A percentile compares a stretch with the other conserved stretches of the same genome.
These are phyloP conservation scores for Cladosporium sp. DNA, from an alignment of 2,329 filamentous ascomycete genomes.

Conservation along the genomic window DNA sequence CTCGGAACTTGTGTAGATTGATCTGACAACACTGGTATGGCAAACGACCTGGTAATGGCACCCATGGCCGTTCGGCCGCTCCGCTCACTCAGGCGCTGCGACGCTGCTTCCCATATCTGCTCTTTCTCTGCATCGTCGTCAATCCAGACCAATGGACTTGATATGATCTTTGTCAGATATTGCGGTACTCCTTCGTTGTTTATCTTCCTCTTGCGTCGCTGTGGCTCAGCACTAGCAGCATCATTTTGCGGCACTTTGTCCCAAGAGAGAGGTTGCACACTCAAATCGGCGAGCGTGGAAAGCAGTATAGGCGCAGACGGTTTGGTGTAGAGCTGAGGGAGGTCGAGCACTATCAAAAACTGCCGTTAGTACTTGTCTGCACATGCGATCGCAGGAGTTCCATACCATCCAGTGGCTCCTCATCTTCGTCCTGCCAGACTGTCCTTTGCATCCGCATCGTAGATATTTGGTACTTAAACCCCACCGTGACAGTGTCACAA, in stretches of 20 bases:
- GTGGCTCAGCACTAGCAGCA: conserved; percentile 26
- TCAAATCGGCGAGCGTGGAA: conserved; percentile 64
- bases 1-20: not conserved
- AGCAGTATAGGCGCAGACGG: conserved; percentile 67
- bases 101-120: conserved; percentile 74
- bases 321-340: conserved; percentile 80
- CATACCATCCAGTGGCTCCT: conserved; percentile 36
- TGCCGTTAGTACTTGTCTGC: not conserved
- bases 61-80: conserved; percentile 75
- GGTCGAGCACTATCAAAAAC: conserved; percentile 61
- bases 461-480: not conserved
- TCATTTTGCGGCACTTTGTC: conserved; percentile 40
- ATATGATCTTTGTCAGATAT: conserved; percentile 70
- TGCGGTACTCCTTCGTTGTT: conserved; percentile 55
- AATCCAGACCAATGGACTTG: conserved; percentile 69
- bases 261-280: conserved; percentile 69
- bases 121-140: conserved; percentile 66
- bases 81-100: conserved; percentile 76
- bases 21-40: conserved; percentile 42
- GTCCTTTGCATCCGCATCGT: not conserved
- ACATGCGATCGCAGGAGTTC: not conserved
- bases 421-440: conserved; percentile 22
- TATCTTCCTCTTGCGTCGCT: conserved; percentile 42
- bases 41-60: conserved; percentile 61
- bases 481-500: not conserved